These are phyloP conservation scores for Neodidymelliopsis sp. DNA, from an alignment of 2,329 filamentous ascomycete genomes.

Conservation along the genomic window DNA sequence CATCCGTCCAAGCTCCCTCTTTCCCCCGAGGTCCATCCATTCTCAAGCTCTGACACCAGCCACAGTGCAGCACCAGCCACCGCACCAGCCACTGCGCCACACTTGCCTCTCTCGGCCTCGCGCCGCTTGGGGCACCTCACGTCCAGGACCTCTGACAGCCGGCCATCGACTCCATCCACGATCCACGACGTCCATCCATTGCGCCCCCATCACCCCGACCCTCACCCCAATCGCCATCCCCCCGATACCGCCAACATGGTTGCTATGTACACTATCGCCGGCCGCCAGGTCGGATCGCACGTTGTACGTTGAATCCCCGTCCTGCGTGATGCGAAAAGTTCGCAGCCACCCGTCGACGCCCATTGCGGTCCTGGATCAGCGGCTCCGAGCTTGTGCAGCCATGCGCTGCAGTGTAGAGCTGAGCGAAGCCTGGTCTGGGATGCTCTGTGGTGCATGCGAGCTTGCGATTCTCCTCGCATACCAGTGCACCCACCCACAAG, in stretches of 20 bases:
- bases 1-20: conserved; percentile 13
- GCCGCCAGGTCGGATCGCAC: conserved; percentile 63
- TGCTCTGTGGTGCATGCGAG: no score
- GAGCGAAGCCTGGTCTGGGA: no score
- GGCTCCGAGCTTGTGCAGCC: not conserved
- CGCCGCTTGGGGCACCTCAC: no score
- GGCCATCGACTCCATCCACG: conserved; percentile 32
- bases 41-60: conserved; percentile 6
- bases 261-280: conserved; percentile 59
- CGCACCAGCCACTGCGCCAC: conserved; percentile 13
- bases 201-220: conserved; percentile 31
- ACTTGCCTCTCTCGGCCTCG: no score
- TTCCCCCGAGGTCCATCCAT: conserved; percentile 11
- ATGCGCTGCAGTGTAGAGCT: no score
- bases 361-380: not conserved
- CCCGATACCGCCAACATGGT: conserved; percentile 57
- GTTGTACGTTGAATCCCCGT: conserved; percentile 54
- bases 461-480: no score
- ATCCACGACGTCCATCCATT: conserved; percentile 40
- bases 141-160: no score
- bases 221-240: conserved; percentile 21
- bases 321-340: conserved; percentile 35
- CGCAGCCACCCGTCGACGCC: conserved; percentile 1
- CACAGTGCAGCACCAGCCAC: conserved; percentile 5
- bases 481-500: no score